Base-by-base conservation (phyloP, 306 rosid genomes). In the Albizia julibrissin region DNA sequence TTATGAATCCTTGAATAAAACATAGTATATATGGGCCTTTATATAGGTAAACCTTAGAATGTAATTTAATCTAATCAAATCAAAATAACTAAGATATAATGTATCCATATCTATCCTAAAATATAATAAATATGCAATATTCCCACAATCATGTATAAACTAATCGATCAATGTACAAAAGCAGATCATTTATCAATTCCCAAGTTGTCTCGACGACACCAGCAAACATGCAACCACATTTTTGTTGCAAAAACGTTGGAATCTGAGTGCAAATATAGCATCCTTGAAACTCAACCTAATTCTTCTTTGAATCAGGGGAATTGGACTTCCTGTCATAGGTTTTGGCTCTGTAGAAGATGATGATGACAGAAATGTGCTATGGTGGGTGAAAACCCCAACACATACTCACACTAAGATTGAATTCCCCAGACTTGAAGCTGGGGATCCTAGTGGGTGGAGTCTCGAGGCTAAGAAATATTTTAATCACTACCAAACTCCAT, bases 141-240 rank as follows among this genome's bases (percentile, higher is more conserved):
- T 37, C 8, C 8, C 8, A 6, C 40, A 37, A 37, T 37, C 81
- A 80, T 26, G 80, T 70, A 71, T 70, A 78, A 69, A 73, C 59
- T 39, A 80, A 78, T 16, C 77, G 43, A 81, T 72, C 69, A 66
- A 46, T 29, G 69, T 79, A 78, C 85, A 79, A 37, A 72, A 72
- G 65, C 26, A 70, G 61, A 47, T 42, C 39, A 18, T 71, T 65
- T 74, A 69, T 58, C 22, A 67, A 16, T 58, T 54, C 40, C 27
- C 34, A 76, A 52, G 64, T 70, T 64, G 61, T 81, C 24, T 56
- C 79, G 72, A 29, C 31, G 31, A 78, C 22, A 19, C 33, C 61
- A 49, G 76, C n/a, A 58, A 79, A 73, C 73, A 71, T 21, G n/a
- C 50, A 75, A 56, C 12, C 40, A 33, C 12, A n/a, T 64, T 66